Base-by-base conservation (phyloP, 2,329 filamentous ascomycete genomes). In the Ceratocystiopsis brevicomis region DNA sequence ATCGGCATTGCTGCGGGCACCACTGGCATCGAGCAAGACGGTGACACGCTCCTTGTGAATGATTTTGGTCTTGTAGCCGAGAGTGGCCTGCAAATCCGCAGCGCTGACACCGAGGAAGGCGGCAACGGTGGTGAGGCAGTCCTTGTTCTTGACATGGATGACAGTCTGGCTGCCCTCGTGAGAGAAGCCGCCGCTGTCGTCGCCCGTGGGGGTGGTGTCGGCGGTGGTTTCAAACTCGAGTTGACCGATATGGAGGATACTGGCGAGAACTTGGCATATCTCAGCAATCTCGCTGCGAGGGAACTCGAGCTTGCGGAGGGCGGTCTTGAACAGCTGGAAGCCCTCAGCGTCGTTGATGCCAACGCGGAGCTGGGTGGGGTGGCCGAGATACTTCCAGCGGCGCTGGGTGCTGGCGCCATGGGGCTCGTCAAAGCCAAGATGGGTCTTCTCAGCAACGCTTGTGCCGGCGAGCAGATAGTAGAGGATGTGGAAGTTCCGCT, bases 241-340 rank as follows among this genome's bases (percentile, higher is more conserved):
- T 63, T 98, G 90, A 25, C 90, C 90, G 51, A 98, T 87, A 58
- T 98, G 90, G n/a, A 98, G 69, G 51, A 98, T 95, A 52, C 77
- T 79, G 32, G 90, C 90, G 43, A 98, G 68, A 40, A 96, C 73
- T 63, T 98, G 90, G 59, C 90, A 98, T 44, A 98, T 87, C 58
- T 95, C 88, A 36, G 90, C 90, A 56, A 98, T 94, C 54, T 95
- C 90, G 47, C 80, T 78, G 44, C 87, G 75, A 4, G 88, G 82
- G 50, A 98, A 96, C 60, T 96, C 90, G 14, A 98, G 71, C 60
- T 93, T 95, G 50, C 87, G 75, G 40, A 98, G 65, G 1, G 90
- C 90, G 1, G 84, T 94, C 66, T 96, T 96, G 70, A 98, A 96
- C 43, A 96, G 79, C 56, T 93, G 84, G 60, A 98, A 98, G 5